Base-by-base conservation (phyloP, 2,329 filamentous ascomycete species). In the Chaetomiaceae sp. region DNA sequence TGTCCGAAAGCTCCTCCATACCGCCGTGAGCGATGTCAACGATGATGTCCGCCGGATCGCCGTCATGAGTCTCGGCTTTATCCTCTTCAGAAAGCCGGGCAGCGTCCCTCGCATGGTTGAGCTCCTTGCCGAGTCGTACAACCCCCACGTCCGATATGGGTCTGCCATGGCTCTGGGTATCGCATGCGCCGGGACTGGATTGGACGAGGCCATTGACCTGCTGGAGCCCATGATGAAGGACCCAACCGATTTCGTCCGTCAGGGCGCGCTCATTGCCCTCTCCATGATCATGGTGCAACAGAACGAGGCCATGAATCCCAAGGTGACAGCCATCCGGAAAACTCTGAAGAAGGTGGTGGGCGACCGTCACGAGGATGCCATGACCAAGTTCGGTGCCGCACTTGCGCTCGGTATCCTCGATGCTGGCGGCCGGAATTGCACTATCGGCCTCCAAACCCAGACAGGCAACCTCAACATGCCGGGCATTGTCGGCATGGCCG, bases 201-300 rank as follows among this genome's bases (percentile, higher is more conserved):
- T 97, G 27, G 90, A 96, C 58, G 94, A 99, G 73, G 94, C 95
- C 20, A 94, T 97, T 57, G 94, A 99, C 65, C 79, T 99, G 16
- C 80, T 99, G 4, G 94, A 99, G 75, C 94, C 94, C 16, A 99
- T 99, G 94, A 91, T 96, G 77, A 99, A 97, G 77, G 94, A 99
- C 64, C 95, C 94, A 7, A 95, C 91, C 54, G 94, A 99, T 74
- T 99, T 99, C 68, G 94, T 99, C 48, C 86, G 95, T 62, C 94
- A 99, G 72, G 94, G 95, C 67, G 92, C 94, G 36, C 77, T 97
- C 58, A 97, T 99, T 63, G 84, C 94, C 2, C 79, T 97, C 53
- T 84, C 94, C 55, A 99, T 99, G 94, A 96, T 99, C 64, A 86
- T 99, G 80, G 89, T 96, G n/a, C 94, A 99, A 73, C 94, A 97